Evolutionary conservation across 1,284 basidiomycete species (phyloP).

Genomic region (Tilletiopsis washingtonensis): DNA sequence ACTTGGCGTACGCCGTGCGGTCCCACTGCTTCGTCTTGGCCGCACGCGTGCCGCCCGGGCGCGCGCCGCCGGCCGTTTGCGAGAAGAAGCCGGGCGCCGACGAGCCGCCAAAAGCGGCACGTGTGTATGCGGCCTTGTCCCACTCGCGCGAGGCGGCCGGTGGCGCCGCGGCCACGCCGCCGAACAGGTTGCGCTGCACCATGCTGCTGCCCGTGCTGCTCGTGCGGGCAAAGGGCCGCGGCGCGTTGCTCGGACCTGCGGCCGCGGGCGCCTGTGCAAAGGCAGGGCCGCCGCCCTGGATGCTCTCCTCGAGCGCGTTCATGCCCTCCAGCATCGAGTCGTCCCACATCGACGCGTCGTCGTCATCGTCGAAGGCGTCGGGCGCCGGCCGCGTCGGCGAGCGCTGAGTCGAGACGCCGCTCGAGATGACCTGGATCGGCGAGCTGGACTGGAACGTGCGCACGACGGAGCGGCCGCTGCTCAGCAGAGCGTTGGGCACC

Average conservation of each 20-base stretch:
- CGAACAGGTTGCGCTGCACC: background rate
- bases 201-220: too few species aligned
- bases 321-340: background rate
- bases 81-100: slow-evolving; percentile 3
- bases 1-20: slow-evolving; percentile 16
- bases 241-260: background rate
- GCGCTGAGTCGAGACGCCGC: too few species aligned
- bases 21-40: slow-evolving; percentile 21
- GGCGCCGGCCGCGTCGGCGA: background rate
- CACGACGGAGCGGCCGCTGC: background rate
- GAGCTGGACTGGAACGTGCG: background rate
- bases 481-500: too few species aligned
- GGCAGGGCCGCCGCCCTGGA: background rate
- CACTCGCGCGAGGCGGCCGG: background rate
- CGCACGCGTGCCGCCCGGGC: background rate
- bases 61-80: slow-evolving; percentile 7
- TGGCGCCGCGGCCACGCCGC: background rate
- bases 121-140: background rate
- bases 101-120: background rate
- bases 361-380: background rate
- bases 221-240: background rate
- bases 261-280: too few species aligned
- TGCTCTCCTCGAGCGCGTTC: background rate
- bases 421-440: background rate
- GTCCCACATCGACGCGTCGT: background rate